phyloP scores from a whole-genome alignment of 495 filamentous ascomycete species.

The Lindgomyces ingoldianus region DNA sequence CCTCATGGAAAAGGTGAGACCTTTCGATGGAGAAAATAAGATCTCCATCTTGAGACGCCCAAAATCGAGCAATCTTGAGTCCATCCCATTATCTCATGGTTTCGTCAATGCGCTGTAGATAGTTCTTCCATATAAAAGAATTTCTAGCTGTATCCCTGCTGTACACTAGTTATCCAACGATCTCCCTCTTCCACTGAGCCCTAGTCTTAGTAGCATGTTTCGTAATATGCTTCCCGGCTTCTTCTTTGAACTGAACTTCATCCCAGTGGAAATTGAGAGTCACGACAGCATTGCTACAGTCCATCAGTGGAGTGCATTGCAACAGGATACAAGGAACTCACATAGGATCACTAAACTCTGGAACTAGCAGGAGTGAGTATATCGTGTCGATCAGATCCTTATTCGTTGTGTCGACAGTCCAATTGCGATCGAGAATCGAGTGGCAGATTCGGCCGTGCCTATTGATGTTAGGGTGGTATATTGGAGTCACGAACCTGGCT shows the following conservation, averaged over 20 bases:
- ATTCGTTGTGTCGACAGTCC: slow-evolving; percentile 30
- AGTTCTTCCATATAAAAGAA: too few species aligned
- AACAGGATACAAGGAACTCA: too few species aligned
- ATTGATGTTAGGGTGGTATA: slow-evolving; percentile 93
- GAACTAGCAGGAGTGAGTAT: slow-evolving; percentile 38
- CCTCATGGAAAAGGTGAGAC: too few species aligned
- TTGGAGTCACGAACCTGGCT: slow-evolving; percentile 74
- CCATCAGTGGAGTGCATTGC: too few species aligned
- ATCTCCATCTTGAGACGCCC: too few species aligned
- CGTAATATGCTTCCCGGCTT: slow-evolving; percentile 34
- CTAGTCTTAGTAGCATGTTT: slow-evolving; percentile 39
- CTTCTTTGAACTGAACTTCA: slow-evolving; percentile 38
- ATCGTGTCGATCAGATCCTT: slow-evolving; percentile 31
- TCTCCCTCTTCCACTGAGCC: slow-evolving; percentile 36
- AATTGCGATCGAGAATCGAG: slow-evolving; percentile 32
- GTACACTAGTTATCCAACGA: too few species aligned
- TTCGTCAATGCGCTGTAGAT: not conserved
- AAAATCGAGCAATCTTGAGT: too few species aligned
- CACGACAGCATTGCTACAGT: slow-evolving; percentile 36
- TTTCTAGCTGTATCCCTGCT: too few species aligned
- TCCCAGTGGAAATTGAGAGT: slow-evolving; percentile 43
- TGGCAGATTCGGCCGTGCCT: slow-evolving; percentile 86
- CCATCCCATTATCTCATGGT: too few species aligned
- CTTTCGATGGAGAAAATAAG: too few species aligned
- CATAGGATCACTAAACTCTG: slow-evolving; percentile 40